phyloP scores from a whole-genome alignment of 805 yeast genomes.

The Candida schatavii region DNA sequence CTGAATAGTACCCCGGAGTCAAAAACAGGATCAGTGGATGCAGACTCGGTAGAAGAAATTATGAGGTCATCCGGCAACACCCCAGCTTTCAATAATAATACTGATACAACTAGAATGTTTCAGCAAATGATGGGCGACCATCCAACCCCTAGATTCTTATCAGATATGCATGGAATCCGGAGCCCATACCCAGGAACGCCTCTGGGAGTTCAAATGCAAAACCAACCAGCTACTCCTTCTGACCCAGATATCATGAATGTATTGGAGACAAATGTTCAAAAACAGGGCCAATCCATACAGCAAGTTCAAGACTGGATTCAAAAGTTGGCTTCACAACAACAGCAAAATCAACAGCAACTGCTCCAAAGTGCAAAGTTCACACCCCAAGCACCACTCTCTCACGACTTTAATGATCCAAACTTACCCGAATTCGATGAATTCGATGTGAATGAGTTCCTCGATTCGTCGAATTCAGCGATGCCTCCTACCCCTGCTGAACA shows the following conservation, averaged over 20 bases:
- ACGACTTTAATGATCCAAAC: background rate
- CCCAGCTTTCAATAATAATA: slow-evolving; percentile 7
- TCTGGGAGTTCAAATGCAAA: background rate
- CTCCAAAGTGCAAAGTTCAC: background rate
- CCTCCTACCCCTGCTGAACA: background rate
- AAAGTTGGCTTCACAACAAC: slow-evolving; percentile 27
- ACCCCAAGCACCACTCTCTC: slow-evolving; percentile 1
- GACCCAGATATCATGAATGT: slow-evolving; percentile 24
- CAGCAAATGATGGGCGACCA: slow-evolving; percentile 27
- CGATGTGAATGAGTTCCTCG: slow-evolving; percentile 31
- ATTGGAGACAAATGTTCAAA: slow-evolving; percentile 45
- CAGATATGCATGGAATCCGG: slow-evolving; percentile 23
- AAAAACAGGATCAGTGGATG: background rate
- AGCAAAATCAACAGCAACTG: slow-evolving; percentile 11
- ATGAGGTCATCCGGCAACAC: slow-evolving; percentile 24
- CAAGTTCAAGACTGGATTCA: slow-evolving; percentile 59
- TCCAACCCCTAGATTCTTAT: slow-evolving; percentile 32
- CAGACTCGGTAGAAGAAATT: slow-evolving; percentile 24
- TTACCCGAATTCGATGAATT: slow-evolving; percentile 22
- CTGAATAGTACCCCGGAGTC: slow-evolving; percentile 8
- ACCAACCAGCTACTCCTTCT: background rate
- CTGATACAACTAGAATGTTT: slow-evolving; percentile 17
- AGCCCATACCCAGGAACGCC: slow-evolving; percentile 8
- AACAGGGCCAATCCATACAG: slow-evolving; percentile 51
- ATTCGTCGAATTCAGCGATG: slow-evolving; percentile 5